Percentiles rank a stretch among this genome's conserved stretches.
Evolutionary conservation across 768 basidiomycete genomes (phyloP).

Genomic region (Mycena belliarum): DNA sequence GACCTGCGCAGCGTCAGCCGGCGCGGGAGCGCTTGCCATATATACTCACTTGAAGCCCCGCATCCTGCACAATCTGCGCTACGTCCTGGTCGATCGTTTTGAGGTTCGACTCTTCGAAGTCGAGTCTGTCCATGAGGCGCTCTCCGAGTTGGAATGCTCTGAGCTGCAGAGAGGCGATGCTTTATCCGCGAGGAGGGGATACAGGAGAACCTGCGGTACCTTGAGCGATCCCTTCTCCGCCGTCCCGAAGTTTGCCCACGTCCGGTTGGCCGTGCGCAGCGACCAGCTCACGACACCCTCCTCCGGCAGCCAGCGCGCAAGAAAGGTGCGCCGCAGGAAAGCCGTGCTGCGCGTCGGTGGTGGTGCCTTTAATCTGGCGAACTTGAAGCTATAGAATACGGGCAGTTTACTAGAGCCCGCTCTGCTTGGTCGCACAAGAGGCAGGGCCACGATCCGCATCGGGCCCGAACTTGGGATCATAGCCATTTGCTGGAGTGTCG

Average conservation of each 20-base stretch:
- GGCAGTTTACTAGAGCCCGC: constrained; percentile 22
- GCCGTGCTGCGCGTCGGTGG: constrained; percentile 11
- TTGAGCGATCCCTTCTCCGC: constrained; percentile 49
- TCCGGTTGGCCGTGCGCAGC: too few species aligned
- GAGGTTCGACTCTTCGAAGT: constrained; percentile 56
- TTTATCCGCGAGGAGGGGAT: not conserved
- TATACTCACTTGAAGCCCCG: not conserved
- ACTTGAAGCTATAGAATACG: constrained; percentile 46
- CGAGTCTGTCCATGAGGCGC: constrained; percentile 47
- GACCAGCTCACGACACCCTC: constrained; percentile 28
- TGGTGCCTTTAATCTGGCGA: constrained; percentile 28
- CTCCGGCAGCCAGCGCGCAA: constrained; percentile 18
- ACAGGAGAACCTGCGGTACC: constrained; percentile 27
- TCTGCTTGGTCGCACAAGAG: constrained; percentile 32
- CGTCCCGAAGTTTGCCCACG: constrained; percentile 50
- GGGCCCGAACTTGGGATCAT: constrained; percentile 6
- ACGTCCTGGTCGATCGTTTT: constrained; percentile 50
- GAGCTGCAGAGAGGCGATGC: constrained; percentile 30
- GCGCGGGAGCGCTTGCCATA: not conserved
- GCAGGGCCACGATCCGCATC: constrained; percentile 52
- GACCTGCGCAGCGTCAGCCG: not conserved
- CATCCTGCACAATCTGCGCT: constrained; percentile 34
- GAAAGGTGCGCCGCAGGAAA: constrained; percentile 25
- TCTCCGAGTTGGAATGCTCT: constrained; percentile 49
- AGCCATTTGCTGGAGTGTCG: constrained; percentile 1